Evolutionary conservation across 1,284 basidiomycete genomes (phyloP).

Genomic region (Ustilago sp.): DNA sequence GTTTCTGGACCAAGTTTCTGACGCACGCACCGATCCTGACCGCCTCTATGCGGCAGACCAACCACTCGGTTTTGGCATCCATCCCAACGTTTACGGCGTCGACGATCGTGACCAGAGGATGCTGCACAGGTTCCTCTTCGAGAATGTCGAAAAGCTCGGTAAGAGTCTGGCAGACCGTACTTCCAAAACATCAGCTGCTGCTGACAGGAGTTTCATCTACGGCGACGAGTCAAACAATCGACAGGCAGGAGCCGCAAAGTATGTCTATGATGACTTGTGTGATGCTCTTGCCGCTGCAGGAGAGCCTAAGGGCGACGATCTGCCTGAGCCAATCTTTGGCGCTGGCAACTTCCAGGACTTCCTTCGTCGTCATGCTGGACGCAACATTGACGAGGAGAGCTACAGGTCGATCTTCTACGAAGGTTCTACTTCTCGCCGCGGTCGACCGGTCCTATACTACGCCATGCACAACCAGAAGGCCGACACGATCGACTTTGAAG

Average conservation of each 20-base stretch:
- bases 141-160: conserved; percentile 63
- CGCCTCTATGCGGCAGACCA: conserved; percentile 63
- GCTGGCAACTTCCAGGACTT: conserved; percentile 58
- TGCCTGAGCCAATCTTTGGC: conserved; percentile 30
- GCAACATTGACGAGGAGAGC: conserved; percentile 56
- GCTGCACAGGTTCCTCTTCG: conserved; percentile 59
- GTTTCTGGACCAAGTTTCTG: conserved; percentile 65
- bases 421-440: conserved; percentile 63
- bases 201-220: conserved; percentile 12
- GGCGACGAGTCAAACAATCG: conserved; percentile 6
- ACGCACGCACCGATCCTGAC: conserved; percentile 62
- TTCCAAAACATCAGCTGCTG: not conserved
- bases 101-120: conserved; percentile 55
- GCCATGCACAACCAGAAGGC: conserved; percentile 76
- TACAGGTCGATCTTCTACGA: conserved; percentile 59
- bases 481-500: conserved; percentile 84
- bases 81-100: conserved; percentile 61
- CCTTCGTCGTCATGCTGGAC: conserved; percentile 51
- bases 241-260: conserved; percentile 21
- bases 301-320: conserved; percentile 49
- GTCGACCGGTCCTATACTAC: conserved; percentile 71
- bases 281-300: conserved; percentile 50
- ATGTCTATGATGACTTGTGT: conserved; percentile 58
- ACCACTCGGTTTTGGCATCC: conserved; percentile 63
- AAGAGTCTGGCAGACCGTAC: conserved; percentile 50